These are phyloP conservation scores for Stephanodiscus minutulus DNA, from an alignment of 108 stramenopile species.

Conservation along the genomic window DNA sequence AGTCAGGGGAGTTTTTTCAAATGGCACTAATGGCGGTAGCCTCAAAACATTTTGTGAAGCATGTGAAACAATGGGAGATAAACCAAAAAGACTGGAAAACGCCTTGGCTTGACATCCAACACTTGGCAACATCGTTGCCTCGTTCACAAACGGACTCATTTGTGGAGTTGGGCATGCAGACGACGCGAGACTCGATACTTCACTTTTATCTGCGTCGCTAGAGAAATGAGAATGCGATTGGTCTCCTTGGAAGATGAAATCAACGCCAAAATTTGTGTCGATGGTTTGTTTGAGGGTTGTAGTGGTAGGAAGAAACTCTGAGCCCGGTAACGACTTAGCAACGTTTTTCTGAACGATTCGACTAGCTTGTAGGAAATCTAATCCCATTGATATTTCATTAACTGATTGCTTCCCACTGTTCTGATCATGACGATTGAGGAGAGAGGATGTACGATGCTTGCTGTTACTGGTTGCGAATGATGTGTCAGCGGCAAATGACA, in stretches of 20 bases:
- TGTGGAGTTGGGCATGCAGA: neutral
- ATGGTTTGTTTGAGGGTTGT: neutral
- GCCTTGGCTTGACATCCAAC: slow-evolving; percentile 3
- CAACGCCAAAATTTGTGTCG: neutral
- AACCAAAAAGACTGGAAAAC: slow-evolving; percentile 1
- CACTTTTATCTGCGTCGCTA: neutral
- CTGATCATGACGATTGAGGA: neutral
- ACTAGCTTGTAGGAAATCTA: slow-evolving; percentile 17
- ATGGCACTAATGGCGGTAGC: neutral
- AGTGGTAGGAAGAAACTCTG: neutral
- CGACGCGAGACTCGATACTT: neutral
- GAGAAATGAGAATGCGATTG: neutral
- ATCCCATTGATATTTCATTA: slow-evolving; percentile 2
- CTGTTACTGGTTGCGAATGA: slow-evolving; percentile 22
- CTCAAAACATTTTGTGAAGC: neutral
- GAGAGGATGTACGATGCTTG: slow-evolving; percentile 1
- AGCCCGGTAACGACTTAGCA: neutral
- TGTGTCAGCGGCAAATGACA: slow-evolving; percentile 39
- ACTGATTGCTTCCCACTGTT: neutral
- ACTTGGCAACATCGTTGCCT: slow-evolving; percentile 9
- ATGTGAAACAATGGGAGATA: slow-evolving; percentile 8
- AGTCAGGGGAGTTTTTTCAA: neutral
- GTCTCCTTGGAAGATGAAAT: neutral
- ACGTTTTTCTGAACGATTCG: slow-evolving; percentile 22
- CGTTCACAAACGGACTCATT: neutral